These are phyloP conservation scores for Lachnellula hyalina DNA, from an alignment of 2,329 filamentous ascomycete genomes.

Conservation along the genomic window DNA sequence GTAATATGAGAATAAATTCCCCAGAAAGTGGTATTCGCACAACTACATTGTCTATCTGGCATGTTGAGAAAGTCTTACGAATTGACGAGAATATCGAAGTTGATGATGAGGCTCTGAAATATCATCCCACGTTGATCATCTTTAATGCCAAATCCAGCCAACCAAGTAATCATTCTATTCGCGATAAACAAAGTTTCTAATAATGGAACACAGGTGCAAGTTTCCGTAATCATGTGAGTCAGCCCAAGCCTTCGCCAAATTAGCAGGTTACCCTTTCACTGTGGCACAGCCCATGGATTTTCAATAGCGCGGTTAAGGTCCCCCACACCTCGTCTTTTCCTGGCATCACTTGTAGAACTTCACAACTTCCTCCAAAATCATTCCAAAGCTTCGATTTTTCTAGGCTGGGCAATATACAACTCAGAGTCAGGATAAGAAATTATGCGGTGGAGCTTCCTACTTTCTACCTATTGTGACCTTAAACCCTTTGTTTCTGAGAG, in stretches of 20 bases:
- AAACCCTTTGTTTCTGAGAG: not conserved
- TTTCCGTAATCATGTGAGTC: not conserved
- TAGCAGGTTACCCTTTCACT: not conserved
- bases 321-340: not conserved
- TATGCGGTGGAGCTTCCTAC: not conserved
- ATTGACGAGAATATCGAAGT: too few relatives aligned
- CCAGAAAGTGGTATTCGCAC: too few relatives aligned
- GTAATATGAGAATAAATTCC: too few relatives aligned
- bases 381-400: not conserved
- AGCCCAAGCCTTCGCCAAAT: not conserved
- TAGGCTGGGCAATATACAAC: not conserved
- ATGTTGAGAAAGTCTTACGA: too few relatives aligned
- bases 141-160: slow-evolving; percentile 15
- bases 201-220: not conserved
- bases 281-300: not conserved
- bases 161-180: not conserved
- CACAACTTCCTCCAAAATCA: not conserved
- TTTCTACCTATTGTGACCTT: not conserved
- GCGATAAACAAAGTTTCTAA: not conserved
- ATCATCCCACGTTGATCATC: too few relatives aligned
- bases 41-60: too few relatives aligned
- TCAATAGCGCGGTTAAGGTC: not conserved
- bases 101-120: too few relatives aligned
- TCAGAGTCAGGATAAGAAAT: not conserved
- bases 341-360: not conserved